Percentiles rank a stretch among this genome's conserved stretches.
These are phyloP conservation scores for Russula olivacea DNA, from an alignment of 768 basidiomycete genomes.

Conservation along the genomic window DNA sequence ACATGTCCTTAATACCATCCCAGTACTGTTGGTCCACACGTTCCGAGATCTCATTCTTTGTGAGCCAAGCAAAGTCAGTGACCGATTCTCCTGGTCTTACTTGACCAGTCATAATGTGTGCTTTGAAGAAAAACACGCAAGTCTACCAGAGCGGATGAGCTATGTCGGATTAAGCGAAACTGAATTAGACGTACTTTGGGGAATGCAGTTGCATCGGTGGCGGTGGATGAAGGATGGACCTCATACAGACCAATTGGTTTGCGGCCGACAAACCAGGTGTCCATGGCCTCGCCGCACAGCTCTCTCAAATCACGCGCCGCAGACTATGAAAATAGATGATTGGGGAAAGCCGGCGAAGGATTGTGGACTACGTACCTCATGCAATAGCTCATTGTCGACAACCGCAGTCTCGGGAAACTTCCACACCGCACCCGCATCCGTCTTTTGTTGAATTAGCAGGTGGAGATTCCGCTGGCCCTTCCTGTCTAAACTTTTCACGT, in stretches of 20 bases:
- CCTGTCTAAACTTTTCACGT: conserved; percentile 74
- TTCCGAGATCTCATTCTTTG: conserved; percentile 79
- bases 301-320: conserved; percentile 64
- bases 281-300: conserved; percentile 78
- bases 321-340: conserved; percentile 42
- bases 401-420: conserved; percentile 69
- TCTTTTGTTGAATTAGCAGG: conserved; percentile 57
- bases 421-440: conserved; percentile 56
- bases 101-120: conserved; percentile 87
- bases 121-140: conserved; percentile 87
- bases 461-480: conserved; percentile 83
- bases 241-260: conserved; percentile 81
- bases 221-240: conserved; percentile 32
- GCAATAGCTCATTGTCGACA: conserved; percentile 61
- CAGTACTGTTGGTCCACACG: conserved; percentile 69
- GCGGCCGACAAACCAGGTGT: conserved; percentile 89
- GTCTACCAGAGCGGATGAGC: conserved; percentile 40
- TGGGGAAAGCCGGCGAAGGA: not conserved
- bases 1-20: conserved; percentile 69
- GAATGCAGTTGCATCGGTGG: conserved; percentile 23
- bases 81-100: conserved; percentile 52
- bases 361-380: conserved; percentile 51
- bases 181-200: conserved; percentile 20
- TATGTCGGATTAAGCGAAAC: not conserved
- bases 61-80: conserved; percentile 88